Base-by-base conservation (phyloP, 2,329 filamentous ascomycete species). In the Endoconidiophora polonica region DNA sequence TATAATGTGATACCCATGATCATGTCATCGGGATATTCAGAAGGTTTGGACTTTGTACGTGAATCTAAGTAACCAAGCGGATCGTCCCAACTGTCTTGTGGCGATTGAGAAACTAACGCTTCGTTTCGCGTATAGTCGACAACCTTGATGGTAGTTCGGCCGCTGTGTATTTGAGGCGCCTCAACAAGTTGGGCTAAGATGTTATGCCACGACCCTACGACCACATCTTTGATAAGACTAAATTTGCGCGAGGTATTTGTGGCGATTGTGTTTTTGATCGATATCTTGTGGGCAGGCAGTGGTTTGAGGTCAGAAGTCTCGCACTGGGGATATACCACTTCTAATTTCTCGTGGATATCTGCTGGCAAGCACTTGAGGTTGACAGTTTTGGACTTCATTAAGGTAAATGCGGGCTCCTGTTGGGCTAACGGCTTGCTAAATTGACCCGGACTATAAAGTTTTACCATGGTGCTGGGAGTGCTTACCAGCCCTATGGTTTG, bases 111-210 rank as follows among this genome's bases (percentile, higher is more conserved):
- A 12, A 33, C 41, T 7, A 48, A 5, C 5, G 14, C 22, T 0
- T 68, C 59, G 58, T 95, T 86, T 46, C 75, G 66, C 0, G 86
- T 93, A 61, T 88, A 94, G 62, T 95, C 88, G 0, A 84, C 83
- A 16, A 94, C 66, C 68, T 87, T 87, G 0, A 94, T 55, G 4
- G 77, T 75, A 10, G 74, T 63, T 51, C 64, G 73, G 23, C 72
- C 69, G 20, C 60, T 59, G 5, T 57, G 18, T 26, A 68, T 64
- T 41, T 62, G 69, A 0, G 73, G 72, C 2, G 67, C 63, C 43
- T 62, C 68, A 44, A 87, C 72, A 2, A 94, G 76, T 59, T 88
- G 74, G 1, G 75, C 86, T 16, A 85, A 67, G 1, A 93, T 60
- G 59, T 94, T 77, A 57, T 73, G 77, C 59, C 81, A 93, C 0